Percentiles rank a stretch among this genome's conserved stretches.
Conservation (phyloP, 805 yeast genomes). For the Candida namnaoensis region DNA sequence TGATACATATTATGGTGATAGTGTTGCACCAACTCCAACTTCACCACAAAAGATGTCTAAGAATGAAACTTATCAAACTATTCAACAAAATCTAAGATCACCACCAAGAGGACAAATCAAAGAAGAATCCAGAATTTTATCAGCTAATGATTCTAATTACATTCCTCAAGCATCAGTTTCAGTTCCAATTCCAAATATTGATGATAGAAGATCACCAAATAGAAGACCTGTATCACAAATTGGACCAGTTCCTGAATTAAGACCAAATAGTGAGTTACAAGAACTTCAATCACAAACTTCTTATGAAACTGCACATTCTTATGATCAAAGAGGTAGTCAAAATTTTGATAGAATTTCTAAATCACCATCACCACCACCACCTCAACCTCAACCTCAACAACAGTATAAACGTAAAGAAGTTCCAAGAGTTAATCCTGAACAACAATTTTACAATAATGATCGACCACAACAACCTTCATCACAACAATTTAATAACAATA, state of each 20-base stretch:
- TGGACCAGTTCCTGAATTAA: background rate
- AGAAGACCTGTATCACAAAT: slow-evolving; percentile 5
- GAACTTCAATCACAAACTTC: background rate
- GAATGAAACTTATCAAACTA: background rate
- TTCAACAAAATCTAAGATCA: too few relatives aligned
- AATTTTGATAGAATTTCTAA: too few relatives aligned
- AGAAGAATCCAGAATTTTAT: background rate
- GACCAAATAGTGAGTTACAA: background rate
- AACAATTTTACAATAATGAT: background rate
- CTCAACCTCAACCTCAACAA: slow-evolving; percentile 1
- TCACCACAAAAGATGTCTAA: slow-evolving; percentile 1
- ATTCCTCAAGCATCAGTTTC: slow-evolving; percentile 11
- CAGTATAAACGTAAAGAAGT: background rate
- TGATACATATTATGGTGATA: slow-evolving; percentile 10
- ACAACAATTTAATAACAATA: background rate
- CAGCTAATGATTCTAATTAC: slow-evolving; percentile 3
- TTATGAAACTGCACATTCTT: background rate
- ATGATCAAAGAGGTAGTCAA: background rate
- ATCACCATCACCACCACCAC: background rate
- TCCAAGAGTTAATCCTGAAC: background rate
- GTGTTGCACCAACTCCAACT: slow-evolving; percentile 2
- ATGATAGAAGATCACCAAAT: slow-evolving; percentile 3
- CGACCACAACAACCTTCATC: background rate
- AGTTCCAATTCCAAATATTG: slow-evolving; percentile 7
- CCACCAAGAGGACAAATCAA: background rate